Evolutionary conservation across 345 rosid genomes (phyloP).

Genomic region (Luvunga scandens): DNA sequence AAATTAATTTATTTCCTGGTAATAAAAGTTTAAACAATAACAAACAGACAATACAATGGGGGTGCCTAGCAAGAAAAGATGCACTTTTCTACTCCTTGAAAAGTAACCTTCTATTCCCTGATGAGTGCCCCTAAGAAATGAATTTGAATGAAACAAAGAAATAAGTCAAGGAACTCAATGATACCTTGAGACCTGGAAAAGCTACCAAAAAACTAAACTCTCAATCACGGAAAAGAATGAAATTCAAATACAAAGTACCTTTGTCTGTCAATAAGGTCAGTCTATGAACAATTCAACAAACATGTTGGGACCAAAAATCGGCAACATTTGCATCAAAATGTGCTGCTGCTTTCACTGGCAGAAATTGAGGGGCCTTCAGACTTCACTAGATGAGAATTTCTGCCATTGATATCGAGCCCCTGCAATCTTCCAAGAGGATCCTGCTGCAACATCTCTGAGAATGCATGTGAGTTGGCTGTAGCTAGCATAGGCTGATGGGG

Average conservation of each 20-base stretch:
- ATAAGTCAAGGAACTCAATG: constrained; percentile 20
- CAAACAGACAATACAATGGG: constrained; percentile 15
- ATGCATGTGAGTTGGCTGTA: constrained; percentile 38
- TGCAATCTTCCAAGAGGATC: constrained; percentile 71
- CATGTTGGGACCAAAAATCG: constrained; percentile 12
- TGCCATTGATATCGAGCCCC: constrained; percentile 75
- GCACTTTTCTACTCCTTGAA: constrained; percentile 25
- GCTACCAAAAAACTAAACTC: constrained; percentile 25
- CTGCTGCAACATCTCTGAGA: constrained; percentile 60
- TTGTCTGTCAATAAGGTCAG: constrained; percentile 43
- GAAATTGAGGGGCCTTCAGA: constrained; percentile 66
- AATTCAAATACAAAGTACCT: constrained; percentile 30
- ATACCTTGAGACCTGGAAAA: constrained; percentile 19
- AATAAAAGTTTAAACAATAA: constrained; percentile 11
- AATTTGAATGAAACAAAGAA: constrained; percentile 17
- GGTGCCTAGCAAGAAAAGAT: constrained; percentile 9
- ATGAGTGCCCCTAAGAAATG: constrained; percentile 29
- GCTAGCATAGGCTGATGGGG: constrained; percentile 40
- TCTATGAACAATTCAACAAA: constrained; percentile 50
- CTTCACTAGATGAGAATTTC: constrained; percentile 54
- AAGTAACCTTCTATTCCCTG: constrained; percentile 27
- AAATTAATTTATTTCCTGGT: constrained; percentile 2
- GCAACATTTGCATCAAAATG: constrained; percentile 35
- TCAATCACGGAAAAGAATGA: constrained; percentile 33
- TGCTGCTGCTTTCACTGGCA: constrained; percentile 75